Conservation (phyloP, 2,329 filamentous ascomycete species). For the Lecanicillium sp. region DNA sequence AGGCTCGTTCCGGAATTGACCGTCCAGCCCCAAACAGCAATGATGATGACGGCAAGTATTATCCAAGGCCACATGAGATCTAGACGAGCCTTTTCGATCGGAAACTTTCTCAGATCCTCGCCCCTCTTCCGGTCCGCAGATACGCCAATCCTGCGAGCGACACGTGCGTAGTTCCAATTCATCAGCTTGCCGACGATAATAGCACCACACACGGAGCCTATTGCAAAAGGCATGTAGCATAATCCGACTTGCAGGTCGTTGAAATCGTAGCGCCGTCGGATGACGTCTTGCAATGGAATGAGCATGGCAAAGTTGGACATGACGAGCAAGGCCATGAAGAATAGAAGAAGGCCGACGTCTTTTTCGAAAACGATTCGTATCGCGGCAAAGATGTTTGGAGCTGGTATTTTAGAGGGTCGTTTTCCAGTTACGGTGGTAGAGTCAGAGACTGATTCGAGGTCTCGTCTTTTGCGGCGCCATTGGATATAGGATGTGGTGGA, state of each 20-base stretch:
- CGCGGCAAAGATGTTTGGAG: slow-evolving; percentile 21
- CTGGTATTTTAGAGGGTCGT: slow-evolving; percentile 12
- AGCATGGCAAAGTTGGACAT: slow-evolving; percentile 25
- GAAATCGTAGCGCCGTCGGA: slow-evolving; percentile 22
- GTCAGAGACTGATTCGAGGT: slow-evolving; percentile 11
- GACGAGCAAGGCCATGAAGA: slow-evolving; percentile 26
- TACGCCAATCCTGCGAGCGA: slow-evolving; percentile 40
- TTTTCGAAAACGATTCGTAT: slow-evolving; percentile 25
- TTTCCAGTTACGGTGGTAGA: slow-evolving; percentile 11
- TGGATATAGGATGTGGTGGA: slow-evolving; percentile 11
- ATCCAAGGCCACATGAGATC: slow-evolving; percentile 29
- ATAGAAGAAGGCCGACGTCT: slow-evolving; percentile 23
- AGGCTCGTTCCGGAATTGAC: slow-evolving; percentile 27
- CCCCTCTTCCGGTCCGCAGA: slow-evolving; percentile 36
- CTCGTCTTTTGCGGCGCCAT: slow-evolving; percentile 8
- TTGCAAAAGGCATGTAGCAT: slow-evolving; percentile 29
- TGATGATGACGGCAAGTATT: slow-evolving; percentile 32
- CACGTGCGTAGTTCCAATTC: slow-evolving; percentile 52
- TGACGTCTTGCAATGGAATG: slow-evolving; percentile 23
- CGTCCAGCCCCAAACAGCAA: slow-evolving; percentile 35
- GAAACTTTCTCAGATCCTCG: slow-evolving; percentile 24
- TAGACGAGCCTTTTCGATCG: slow-evolving; percentile 28
- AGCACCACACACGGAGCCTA: slow-evolving; percentile 27
- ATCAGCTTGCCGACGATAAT: slow-evolving; percentile 39
- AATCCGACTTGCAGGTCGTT: slow-evolving; percentile 33